Base-by-base conservation (phyloP, 306 rosid species). In the Psophocarpus tetragonolobus region DNA sequence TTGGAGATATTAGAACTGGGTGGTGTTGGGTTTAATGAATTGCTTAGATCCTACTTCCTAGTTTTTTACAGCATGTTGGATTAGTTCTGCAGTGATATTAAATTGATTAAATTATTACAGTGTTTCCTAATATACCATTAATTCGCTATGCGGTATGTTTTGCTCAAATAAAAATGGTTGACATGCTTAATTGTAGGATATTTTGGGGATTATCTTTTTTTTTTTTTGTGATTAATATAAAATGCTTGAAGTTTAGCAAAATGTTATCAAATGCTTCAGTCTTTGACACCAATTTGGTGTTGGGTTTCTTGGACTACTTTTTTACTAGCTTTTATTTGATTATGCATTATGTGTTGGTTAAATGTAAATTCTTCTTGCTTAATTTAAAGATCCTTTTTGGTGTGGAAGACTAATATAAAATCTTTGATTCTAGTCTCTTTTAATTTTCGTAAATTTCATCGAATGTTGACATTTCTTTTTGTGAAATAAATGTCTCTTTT, bases 1-100 rank as follows among this genome's bases (percentile, higher is more conserved):
- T 36, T 10, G 17, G 58, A 75, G 29, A 15, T 27, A 33, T 21
- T 13, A 13, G 4, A 14, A 44, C 18, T 45, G 15, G 33, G 26
- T 29, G 70, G 70, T 42, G 18, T 65, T 53, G 51, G 38, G 75
- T 64, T 65, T 51, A 32, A 14, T 39, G 47, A 13, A 62, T 61
- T 47, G 15, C n/a, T 20, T 60, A 3, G 71, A 27, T 29, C 23
- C 32, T 41, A 10, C 45, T 48, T 48, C 7, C 27, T 44, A 14
- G 8, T 2, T 27, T 27, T 27, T 42, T n/a, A n/a, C n/a, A n/a
- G n/a, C n/a, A n/a, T n/a, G n/a, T n/a, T n/a, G n/a, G n/a, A n/a
- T n/a, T n/a, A n/a, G n/a, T n/a, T n/a, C n/a, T n/a, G n/a, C n/a
- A n/a, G n/a, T n/a, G n/a, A n/a, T n/a, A n/a, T n/a, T n/a, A n/a